phyloP scores from a whole-genome alignment of 768 basidiomycete genomes.

The Pulveroboletus sp. region DNA sequence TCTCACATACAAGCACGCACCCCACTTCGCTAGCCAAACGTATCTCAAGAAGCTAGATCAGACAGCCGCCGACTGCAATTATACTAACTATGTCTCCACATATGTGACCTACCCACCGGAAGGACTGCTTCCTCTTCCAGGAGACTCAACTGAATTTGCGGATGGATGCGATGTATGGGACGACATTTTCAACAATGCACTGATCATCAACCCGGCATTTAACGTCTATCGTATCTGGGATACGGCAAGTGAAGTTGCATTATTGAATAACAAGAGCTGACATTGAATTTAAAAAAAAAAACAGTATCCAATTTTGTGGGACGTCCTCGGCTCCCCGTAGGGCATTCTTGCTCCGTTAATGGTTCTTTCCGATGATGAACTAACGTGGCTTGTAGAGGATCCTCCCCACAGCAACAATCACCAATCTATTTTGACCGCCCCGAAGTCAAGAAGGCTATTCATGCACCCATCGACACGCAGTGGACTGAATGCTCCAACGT shows the following conservation, averaged over 20 bases:
- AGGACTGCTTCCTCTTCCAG: constrained; percentile 64
- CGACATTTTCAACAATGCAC: constrained; percentile 55
- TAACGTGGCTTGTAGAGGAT: constrained; percentile 38
- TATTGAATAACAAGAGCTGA: not conserved
- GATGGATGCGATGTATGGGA: constrained; percentile 66
- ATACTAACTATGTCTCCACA: constrained; percentile 55
- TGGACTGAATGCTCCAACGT: constrained; percentile 63
- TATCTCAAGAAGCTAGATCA: constrained; percentile 57
- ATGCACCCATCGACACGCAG: constrained; percentile 55
- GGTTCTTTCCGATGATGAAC: not conserved
- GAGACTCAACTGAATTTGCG: constrained; percentile 42
- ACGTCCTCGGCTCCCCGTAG: constrained; percentile 78
- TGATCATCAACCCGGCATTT: constrained; percentile 68
- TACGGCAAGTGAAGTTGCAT: constrained; percentile 34
- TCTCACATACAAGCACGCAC: not conserved
- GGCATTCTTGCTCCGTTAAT: constrained; percentile 12
- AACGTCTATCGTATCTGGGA: constrained; percentile 76
- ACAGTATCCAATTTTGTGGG: constrained; percentile 65
- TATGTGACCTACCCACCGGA: constrained; percentile 64
- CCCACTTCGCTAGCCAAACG: constrained; percentile 42
- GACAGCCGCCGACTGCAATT: constrained; percentile 52
- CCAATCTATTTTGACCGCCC: constrained; percentile 67
- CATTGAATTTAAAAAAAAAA: not conserved
- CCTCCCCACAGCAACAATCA: constrained; percentile 49
- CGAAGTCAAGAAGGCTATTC: constrained; percentile 63